A percentile compares a stretch with the other conserved stretches of the same genome.
Evolutionary conservation across 176 grass and related monocot species (phyloP).

Genomic region (Melocanna baccifera): DNA sequence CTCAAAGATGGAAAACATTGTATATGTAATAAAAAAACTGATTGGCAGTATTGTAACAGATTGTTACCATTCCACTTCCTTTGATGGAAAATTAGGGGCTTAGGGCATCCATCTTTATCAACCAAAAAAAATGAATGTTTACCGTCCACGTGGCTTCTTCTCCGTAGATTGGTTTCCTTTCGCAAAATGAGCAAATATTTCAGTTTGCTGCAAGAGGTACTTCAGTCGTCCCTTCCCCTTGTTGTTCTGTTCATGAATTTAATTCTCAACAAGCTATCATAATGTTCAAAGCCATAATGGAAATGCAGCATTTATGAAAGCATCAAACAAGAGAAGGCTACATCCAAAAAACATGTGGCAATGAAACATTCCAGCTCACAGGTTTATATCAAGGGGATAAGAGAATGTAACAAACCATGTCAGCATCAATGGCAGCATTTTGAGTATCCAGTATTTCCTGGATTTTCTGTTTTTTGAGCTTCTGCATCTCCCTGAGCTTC

Average conservation of each 20-base stretch:
- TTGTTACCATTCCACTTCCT: background rate
- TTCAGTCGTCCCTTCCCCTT: conserved; percentile 66
- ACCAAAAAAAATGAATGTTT: background rate
- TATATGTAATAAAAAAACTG: background rate
- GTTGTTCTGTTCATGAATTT: conserved; percentile 53
- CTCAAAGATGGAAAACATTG: conserved; percentile 4
- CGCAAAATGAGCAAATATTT: conserved; percentile 83
- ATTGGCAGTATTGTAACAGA: conserved; percentile 6
- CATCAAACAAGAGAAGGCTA: background rate
- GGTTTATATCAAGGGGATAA: background rate
- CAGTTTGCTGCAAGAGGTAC: conserved; percentile 72
- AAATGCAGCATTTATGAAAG: background rate
- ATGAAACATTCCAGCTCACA: background rate
- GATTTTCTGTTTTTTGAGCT: conserved; percentile 63
- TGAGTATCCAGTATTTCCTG: conserved; percentile 63
- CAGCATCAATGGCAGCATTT: conserved; percentile 58
- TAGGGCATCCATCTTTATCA: background rate
- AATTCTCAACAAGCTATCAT: conserved; percentile 12
- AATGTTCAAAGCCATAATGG: background rate
- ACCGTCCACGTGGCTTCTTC: conserved; percentile 66
- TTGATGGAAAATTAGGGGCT: background rate
- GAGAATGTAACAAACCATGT: conserved; percentile 45
- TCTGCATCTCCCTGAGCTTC: conserved; percentile 68
- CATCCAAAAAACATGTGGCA: background rate
- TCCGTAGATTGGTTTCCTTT: conserved; percentile 64